Evolutionary conservation across 2,329 filamentous ascomycete genomes (phyloP), one percentile per base, ranked within the genome.

Genomic region (Emmonsia crescens): DNA sequence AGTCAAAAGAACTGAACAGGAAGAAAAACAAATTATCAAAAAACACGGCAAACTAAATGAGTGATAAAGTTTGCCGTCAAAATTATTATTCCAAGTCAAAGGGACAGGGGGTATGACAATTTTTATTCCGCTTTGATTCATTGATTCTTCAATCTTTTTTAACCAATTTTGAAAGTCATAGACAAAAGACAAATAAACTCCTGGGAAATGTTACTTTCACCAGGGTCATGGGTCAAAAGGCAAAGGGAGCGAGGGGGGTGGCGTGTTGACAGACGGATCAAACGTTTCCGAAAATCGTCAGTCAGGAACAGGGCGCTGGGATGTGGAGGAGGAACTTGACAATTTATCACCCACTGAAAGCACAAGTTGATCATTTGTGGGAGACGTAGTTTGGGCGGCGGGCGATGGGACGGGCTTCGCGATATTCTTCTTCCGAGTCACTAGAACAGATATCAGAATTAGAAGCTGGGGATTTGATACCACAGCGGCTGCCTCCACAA

Each of bases 401-500:
- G 9, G 33, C 29, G 0, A 46, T 55, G 14, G 59, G 59, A 14
- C 59, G 59, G 33, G 59, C 19, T 38, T 49, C 19, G 16, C 49
- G 31, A 21, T 60, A 55, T 29, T 60, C 59, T 9, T 60, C 59
- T 27, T 60, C 59, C 21, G 59, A 60, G 29, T 60, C 59, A 38
- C 59, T 60, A 8, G 46, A 44, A n/a, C 59, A 54, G 24, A 31
- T 27, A 29, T 49, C 31, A 10, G 46, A 52, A 21, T 52, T n/a
- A 19, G 59, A 60, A n/a, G 48, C 21, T 9, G 40, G 51, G 12
- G 40, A 56, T 19, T 21, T 57, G 5, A 89, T 94, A 71, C 90
- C 89, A 78, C 93, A 96, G 74, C 90, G 87, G 64, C 86, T 81
- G 68, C 93, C 93, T 69, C 91, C 91, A 73, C 93, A 97, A 84